Base-by-base conservation (phyloP, 441 rosid genomes). In the Pelargonium citronellum region DNA sequence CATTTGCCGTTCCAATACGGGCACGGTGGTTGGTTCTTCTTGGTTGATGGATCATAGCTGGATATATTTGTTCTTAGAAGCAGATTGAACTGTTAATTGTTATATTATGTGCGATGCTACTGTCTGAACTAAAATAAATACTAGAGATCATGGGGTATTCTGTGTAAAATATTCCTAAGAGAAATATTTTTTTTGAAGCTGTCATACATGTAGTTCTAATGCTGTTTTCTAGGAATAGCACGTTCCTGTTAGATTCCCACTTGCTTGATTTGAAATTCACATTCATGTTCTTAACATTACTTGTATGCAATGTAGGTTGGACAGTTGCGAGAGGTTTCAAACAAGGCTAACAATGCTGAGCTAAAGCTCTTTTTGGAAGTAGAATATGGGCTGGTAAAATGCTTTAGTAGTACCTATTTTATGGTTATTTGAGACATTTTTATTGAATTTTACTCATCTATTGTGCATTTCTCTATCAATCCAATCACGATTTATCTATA, bases 341-440 rank as follows among this genome's bases (percentile, higher is more conserved):
- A 87, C 71, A 87, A 84, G 84, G 80, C 85, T 15, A 86, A 73
- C 74, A 84, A 75, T 79, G 90, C 89, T 55, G 95, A 89, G 76
- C 81, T 89, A 66, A 89, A 89, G 79, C 79, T 89, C 74, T 89
- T 89, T 71, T 70, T 89, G 79, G 91, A 89, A 81, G 78, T 84
- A 68, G 89, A 87, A 78, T 77, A 75, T 64, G 86, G 85, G 44
- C 76, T 39, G 93, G 93, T 88, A 80, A 72, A 57, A 30, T 63
- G n/a, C 63, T 61, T 41, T 17, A 30, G 7, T 13, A 27, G 7
- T 13, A 27, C 7, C 30, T 58, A 20, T 27, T 55, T 11, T 51
- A 62, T 67, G 68, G 53, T 63, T 55, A 65, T 68, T 12, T 53
- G 63, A 60, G 72, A 68, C 37, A 16, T 73, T 75, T 44, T 67